A percentile compares a stretch with the other conserved stretches of the same genome.
These are phyloP conservation scores for Suillus subalutaceus DNA, from an alignment of 768 basidiomycete species.

Conservation along the genomic window DNA sequence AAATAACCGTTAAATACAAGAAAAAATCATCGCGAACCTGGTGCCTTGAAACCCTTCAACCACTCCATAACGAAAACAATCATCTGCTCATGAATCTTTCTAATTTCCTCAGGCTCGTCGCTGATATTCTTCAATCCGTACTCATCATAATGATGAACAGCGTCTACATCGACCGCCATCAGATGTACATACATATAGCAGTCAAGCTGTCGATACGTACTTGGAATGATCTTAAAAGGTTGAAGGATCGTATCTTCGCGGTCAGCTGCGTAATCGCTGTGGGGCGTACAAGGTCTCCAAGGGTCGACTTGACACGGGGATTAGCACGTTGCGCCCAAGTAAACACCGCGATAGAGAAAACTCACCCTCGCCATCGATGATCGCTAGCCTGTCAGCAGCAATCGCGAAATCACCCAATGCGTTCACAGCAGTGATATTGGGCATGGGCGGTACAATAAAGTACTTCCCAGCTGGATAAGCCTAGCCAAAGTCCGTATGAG, in stretches of 20 bases:
- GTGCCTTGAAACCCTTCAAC: conserved; percentile 50
- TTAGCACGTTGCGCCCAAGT: not conserved
- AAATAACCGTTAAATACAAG: not conserved
- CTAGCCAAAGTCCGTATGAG: conserved; percentile 34
- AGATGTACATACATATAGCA: not conserved
- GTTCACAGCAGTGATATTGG: conserved; percentile 86
- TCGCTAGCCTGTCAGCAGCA: conserved; percentile 77
- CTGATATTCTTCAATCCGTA: conserved; percentile 65
- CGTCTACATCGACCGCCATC: conserved; percentile 43
- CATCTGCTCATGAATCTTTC: conserved; percentile 79
- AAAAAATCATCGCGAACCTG: not conserved
- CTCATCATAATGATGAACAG: conserved; percentile 72
- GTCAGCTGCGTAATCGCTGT: conserved; percentile 69
- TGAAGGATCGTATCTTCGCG: conserved; percentile 70
- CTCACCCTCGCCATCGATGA: conserved; percentile 84
- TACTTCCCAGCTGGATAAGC: conserved; percentile 79
- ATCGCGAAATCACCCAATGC: conserved; percentile 82
- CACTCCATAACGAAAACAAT: conserved; percentile 79
- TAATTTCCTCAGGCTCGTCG: conserved; percentile 78
- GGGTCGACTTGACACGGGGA: conserved; percentile 65
- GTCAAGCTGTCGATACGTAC: conserved; percentile 44
- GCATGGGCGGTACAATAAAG: conserved; percentile 69
- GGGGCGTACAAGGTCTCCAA: conserved; percentile 87
- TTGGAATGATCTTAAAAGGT: conserved; percentile 87
- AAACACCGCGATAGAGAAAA: not conserved